Evolutionary conservation across 1,139 yeast genomes (phyloP).

Genomic region (Pichia sp.): DNA sequence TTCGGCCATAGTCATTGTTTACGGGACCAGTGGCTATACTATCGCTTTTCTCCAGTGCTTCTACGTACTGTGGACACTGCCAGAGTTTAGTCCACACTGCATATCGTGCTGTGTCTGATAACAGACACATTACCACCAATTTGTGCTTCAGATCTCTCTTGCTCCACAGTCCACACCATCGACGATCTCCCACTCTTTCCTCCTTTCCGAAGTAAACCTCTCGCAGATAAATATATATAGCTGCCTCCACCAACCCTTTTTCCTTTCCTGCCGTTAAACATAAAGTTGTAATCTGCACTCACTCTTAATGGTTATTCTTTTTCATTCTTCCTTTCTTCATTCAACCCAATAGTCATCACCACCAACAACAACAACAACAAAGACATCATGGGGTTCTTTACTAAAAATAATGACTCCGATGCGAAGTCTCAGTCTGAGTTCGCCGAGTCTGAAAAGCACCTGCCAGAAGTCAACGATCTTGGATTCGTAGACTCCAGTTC

Average conservation of each 20-base stretch:
- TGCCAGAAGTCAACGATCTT: background rate
- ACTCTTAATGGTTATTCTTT: no score
- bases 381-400: background rate
- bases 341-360: background rate
- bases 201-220: background rate
- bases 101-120: background rate
- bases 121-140: background rate
- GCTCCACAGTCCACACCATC: background rate
- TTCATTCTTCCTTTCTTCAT: background rate
- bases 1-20: no score
- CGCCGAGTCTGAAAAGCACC: background rate
- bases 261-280: background rate
- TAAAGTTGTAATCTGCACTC: no score
- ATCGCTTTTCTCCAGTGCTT: background rate
- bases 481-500: background rate
- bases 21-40: no score
- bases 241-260: background rate
- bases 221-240: background rate
- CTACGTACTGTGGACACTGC: background rate
- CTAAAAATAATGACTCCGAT: background rate
- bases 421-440: background rate
- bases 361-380: background rate
- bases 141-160: background rate
- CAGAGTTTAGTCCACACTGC: background rate
- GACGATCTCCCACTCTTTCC: background rate